Percentiles rank a stretch among this genome's conserved stretches.
phyloP scores from a whole-genome alignment of 768 basidiomycete species.

The Serendipita indica region DNA sequence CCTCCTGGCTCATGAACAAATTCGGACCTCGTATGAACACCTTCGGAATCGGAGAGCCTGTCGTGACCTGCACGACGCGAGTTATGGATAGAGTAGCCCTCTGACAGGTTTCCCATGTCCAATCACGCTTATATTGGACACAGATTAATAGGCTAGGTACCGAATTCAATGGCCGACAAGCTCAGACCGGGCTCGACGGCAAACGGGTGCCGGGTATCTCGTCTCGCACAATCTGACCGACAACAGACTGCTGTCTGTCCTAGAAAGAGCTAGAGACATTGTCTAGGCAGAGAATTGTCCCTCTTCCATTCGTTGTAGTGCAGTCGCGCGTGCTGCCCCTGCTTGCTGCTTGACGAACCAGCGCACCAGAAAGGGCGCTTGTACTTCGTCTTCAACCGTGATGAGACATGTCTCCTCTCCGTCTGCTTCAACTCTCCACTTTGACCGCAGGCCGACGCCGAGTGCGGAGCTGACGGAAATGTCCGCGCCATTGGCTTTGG shows the following conservation, averaged over 20 bases:
- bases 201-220: too few relatives aligned
- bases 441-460: background rate
- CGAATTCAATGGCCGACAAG: too few relatives aligned
- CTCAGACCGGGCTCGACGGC: too few relatives aligned
- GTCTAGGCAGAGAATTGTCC: background rate
- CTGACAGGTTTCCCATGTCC: too few relatives aligned
- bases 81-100: background rate
- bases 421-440: background rate
- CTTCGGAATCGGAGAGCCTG: background rate
- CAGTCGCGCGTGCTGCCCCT: too few relatives aligned
- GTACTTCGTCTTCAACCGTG: background rate
- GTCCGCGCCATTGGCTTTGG: background rate
- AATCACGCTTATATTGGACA: too few relatives aligned
- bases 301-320: background rate
- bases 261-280: background rate
- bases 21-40: background rate
- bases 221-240: background rate
- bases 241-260: background rate
- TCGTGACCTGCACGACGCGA: background rate
- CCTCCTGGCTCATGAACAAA: background rate
- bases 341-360: too few relatives aligned
- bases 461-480: background rate
- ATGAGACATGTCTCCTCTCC: background rate
- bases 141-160: too few relatives aligned
- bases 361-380: background rate